phyloP scores from a whole-genome alignment of 768 basidiomycete species.

The Suillus subalutaceus region DNA sequence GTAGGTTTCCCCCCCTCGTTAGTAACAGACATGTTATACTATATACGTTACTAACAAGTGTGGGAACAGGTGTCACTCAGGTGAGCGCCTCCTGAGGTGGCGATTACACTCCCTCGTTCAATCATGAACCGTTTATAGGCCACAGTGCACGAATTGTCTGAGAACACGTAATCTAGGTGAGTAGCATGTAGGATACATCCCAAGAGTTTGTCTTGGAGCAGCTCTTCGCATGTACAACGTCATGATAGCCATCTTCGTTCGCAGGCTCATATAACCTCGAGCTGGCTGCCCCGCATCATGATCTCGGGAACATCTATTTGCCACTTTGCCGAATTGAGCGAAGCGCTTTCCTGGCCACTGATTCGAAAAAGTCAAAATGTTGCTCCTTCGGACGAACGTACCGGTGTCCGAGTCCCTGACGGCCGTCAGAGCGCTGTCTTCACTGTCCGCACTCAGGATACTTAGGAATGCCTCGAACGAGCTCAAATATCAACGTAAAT shows the following conservation, averaged over 20 bases:
- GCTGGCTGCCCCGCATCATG: neutral
- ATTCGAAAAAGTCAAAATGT: neutral
- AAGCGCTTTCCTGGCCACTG: too few relatives aligned
- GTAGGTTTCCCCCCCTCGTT: neutral
- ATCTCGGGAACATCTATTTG: neutral
- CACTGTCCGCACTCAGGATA: neutral
- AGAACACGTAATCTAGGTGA: neutral
- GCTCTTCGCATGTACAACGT: too few relatives aligned
- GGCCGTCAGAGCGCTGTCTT: neutral
- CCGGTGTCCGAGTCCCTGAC: neutral
- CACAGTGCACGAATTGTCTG: neutral
- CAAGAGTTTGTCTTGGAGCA: neutral
- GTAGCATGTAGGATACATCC: neutral
- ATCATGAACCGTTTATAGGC: neutral
- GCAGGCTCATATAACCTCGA: neutral
- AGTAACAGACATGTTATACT: conserved; percentile 2
- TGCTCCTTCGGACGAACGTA: neutral
- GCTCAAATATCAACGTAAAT: neutral
- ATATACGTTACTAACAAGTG: neutral
- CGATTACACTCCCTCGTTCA: neutral
- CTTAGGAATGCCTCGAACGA: neutral
- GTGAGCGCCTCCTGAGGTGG: neutral
- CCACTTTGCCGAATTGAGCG: neutral
- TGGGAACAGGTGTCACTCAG: conserved; percentile 1
- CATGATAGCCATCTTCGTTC: neutral